Evolutionary conservation across 2,329 filamentous ascomycete genomes (phyloP).

Genomic region (Exophiala dermatitidis): DNA sequence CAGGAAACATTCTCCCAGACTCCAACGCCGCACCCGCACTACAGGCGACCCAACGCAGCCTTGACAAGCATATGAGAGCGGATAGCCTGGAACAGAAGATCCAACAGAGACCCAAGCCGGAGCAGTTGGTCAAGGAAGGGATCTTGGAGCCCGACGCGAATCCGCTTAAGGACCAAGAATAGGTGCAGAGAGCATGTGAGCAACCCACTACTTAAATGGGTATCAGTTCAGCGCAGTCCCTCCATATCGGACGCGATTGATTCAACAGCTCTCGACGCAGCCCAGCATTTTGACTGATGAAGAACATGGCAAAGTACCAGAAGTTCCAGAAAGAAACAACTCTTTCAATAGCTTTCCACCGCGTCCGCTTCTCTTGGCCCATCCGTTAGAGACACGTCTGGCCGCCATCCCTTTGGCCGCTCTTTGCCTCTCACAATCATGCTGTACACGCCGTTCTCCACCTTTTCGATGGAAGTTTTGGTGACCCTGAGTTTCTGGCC

Average conservation of each 20-base stretch:
- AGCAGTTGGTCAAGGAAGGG: constrained; percentile 69
- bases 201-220: neutral
- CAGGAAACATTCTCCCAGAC: constrained; percentile 80
- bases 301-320: neutral
- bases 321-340: neutral
- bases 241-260: constrained; percentile 8
- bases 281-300: constrained; percentile 18
- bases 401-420: constrained; percentile 84
- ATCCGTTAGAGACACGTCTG: constrained; percentile 50
- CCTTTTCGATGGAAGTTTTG: constrained; percentile 83
- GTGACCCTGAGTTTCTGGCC: constrained; percentile 79
- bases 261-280: constrained; percentile 25
- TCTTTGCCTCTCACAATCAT: constrained; percentile 81
- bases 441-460: constrained; percentile 83
- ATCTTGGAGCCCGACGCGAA: constrained; percentile 62
- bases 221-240: no score
- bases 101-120: constrained; percentile 65
- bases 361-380: constrained; percentile 31
- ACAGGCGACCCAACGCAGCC: constrained; percentile 72
- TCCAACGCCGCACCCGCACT: constrained; percentile 71
- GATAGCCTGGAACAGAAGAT: constrained; percentile 85
- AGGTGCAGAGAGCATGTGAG: neutral
- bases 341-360: constrained; percentile 30
- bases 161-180: constrained; percentile 30
- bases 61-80: constrained; percentile 80